These are phyloP conservation scores for Podospora pseudocomata DNA, from an alignment of 495 filamentous ascomycete genomes.

Conservation along the genomic window DNA sequence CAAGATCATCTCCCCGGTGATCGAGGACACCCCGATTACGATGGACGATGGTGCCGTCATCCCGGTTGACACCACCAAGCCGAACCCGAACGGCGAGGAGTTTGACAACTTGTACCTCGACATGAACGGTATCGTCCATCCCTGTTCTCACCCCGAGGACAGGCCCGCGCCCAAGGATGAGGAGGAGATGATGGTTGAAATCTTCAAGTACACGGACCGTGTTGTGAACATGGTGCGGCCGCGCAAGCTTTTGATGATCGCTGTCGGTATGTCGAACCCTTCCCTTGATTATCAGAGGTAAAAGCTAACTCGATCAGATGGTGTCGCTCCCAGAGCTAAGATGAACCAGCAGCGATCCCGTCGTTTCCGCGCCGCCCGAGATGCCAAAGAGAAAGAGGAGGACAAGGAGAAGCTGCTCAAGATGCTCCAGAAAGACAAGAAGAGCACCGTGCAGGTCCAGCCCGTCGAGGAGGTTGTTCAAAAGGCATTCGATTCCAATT, in stretches of 20 bases:
- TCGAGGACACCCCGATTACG: slow-evolving; percentile 75
- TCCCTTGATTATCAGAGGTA: slow-evolving; percentile 24
- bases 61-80: slow-evolving; percentile 75
- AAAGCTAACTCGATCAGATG: slow-evolving; percentile 55
- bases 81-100: slow-evolving; percentile 97
- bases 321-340: slow-evolving; percentile 89
- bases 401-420: slow-evolving; percentile 84
- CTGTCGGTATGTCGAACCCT: slow-evolving; percentile 68
- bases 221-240: slow-evolving; percentile 98
- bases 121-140: slow-evolving; percentile 99
- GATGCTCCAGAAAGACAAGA: slow-evolving; percentile 70
- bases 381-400: slow-evolving; percentile 89
- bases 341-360: slow-evolving; percentile 96
- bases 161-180: slow-evolving; percentile 85
- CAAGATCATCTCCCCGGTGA: slow-evolving; percentile 88
- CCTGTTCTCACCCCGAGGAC: slow-evolving; percentile 96
- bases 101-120: slow-evolving; percentile 97
- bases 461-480: slow-evolving; percentile 64
- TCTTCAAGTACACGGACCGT: slow-evolving; percentile 95
- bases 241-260: slow-evolving; percentile 93
- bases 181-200: slow-evolving; percentile 98
- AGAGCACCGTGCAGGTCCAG: slow-evolving; percentile 55
- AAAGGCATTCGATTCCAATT: slow-evolving; percentile 97
- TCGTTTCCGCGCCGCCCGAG: slow-evolving; percentile 87
- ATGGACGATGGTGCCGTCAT: slow-evolving; percentile 74